These are phyloP conservation scores for Bothriochloa decipiens DNA, from an alignment of 176 grass and related monocot species.

Conservation along the genomic window DNA sequence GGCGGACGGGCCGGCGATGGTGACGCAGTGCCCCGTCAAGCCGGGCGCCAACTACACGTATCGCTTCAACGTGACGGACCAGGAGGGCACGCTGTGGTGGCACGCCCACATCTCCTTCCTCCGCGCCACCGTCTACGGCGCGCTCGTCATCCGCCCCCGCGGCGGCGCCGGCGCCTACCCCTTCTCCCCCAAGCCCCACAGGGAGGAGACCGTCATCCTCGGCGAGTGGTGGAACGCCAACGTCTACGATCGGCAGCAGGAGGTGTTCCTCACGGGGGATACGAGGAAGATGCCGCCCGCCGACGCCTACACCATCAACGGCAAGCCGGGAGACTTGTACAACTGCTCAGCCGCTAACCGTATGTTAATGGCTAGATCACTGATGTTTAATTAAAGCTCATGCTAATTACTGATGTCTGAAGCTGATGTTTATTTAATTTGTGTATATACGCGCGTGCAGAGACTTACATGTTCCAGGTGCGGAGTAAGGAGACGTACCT, in stretches of 20 bases:
- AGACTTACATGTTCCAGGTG: neutral
- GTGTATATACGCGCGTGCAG: too few species aligned
- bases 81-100: slow-evolving; percentile 96
- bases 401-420: too few species aligned
- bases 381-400: neutral
- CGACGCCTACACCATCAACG: neutral
- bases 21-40: too few species aligned
- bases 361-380: neutral
- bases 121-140: slow-evolving; percentile 79
- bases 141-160: slow-evolving; percentile 61
- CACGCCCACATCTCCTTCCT: slow-evolving; percentile 85
- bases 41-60: slow-evolving; percentile 54
- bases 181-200: too few species aligned
- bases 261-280: neutral
- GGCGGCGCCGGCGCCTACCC: too few species aligned
- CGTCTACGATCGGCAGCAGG: neutral
- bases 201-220: neutral
- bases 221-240: neutral
- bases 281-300: neutral
- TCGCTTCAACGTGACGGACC: slow-evolving; percentile 64
- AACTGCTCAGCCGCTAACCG: neutral
- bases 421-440: too few species aligned
- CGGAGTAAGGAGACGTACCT: neutral
- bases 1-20: too few species aligned
- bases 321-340: neutral